A percentile compares a stretch with the other conserved stretches of the same genome.
phyloP scores from a whole-genome alignment of 78 protist genomes.

The Chrysochromulina tobinii region DNA sequence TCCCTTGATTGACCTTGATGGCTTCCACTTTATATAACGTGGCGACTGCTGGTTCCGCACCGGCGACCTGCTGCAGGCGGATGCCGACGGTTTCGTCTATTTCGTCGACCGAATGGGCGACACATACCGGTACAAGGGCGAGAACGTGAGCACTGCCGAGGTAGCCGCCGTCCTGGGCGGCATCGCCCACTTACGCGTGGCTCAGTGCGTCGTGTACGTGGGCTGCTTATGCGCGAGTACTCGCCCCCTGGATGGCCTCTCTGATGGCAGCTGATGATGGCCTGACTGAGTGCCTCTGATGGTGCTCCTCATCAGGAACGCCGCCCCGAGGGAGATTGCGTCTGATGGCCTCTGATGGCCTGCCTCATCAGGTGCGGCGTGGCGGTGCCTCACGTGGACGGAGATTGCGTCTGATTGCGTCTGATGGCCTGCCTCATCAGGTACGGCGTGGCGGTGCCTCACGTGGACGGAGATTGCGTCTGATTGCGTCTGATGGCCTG shows the following conservation, averaged over 20 bases:
- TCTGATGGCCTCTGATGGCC: slow-evolving; percentile 30
- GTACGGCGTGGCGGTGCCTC: neutral
- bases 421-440: neutral
- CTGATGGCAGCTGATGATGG: no score
- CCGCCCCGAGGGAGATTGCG: neutral
- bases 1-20: no score
- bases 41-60: slow-evolving; percentile 52
- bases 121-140: slow-evolving; percentile 65
- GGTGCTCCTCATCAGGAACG: neutral
- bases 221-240: no score
- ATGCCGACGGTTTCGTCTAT: slow-evolving; percentile 46
- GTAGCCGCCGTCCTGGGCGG: slow-evolving; percentile 33
- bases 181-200: neutral
- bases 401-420: slow-evolving; percentile 15
- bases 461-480: no score
- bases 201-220: neutral
- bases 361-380: neutral
- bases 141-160: slow-evolving; percentile 68
- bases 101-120: slow-evolving; percentile 68
- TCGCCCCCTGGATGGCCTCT: no score
- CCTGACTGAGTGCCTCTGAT: no score
- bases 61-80: slow-evolving; percentile 28
- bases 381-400: no score
- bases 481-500: no score
- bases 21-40: neutral